Evolutionary conservation across 2,329 filamentous ascomycete genomes (phyloP).

Genomic region (Aspergillus pseudoviridinutans): DNA sequence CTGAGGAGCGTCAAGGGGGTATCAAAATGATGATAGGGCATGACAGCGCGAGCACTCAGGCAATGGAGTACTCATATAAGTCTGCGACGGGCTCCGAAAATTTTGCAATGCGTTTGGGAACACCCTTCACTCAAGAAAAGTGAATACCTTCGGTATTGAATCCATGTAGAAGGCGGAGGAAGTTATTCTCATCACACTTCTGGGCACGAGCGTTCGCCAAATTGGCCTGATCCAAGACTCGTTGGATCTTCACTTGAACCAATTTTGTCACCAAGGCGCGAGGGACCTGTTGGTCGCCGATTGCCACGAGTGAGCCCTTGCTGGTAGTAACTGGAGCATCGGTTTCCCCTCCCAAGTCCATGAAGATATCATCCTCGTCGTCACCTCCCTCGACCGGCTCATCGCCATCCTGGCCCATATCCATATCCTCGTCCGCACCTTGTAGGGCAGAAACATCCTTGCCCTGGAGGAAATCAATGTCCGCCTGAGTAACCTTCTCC

Average conservation of each 20-base stretch:
- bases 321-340: constrained; percentile 56
- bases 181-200: constrained; percentile 84
- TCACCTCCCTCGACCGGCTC: constrained; percentile 32
- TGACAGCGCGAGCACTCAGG: not conserved
- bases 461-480: constrained; percentile 43
- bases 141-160: constrained; percentile 46
- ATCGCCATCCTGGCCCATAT: constrained; percentile 41
- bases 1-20: not conserved
- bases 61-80: not conserved
- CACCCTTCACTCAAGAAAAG: constrained; percentile 1
- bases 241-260: constrained; percentile 72
- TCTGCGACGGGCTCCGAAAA: not conserved
- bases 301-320: constrained; percentile 30
- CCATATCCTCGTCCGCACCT: constrained; percentile 18
- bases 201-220: constrained; percentile 71
- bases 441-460: constrained; percentile 3
- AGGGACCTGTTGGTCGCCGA: constrained; percentile 57
- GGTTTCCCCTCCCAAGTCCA: constrained; percentile 31
- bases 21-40: not conserved
- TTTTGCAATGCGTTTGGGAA: not conserved
- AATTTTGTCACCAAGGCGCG: constrained; percentile 73
- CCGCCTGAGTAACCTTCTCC: constrained; percentile 46
- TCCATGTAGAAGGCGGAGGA: constrained; percentile 67
- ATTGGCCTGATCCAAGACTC: constrained; percentile 71
- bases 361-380: constrained; percentile 46